These are phyloP conservation scores for Ophiostoma quercus DNA, from an alignment of 2,329 filamentous ascomycete genomes.

Conservation along the genomic window DNA sequence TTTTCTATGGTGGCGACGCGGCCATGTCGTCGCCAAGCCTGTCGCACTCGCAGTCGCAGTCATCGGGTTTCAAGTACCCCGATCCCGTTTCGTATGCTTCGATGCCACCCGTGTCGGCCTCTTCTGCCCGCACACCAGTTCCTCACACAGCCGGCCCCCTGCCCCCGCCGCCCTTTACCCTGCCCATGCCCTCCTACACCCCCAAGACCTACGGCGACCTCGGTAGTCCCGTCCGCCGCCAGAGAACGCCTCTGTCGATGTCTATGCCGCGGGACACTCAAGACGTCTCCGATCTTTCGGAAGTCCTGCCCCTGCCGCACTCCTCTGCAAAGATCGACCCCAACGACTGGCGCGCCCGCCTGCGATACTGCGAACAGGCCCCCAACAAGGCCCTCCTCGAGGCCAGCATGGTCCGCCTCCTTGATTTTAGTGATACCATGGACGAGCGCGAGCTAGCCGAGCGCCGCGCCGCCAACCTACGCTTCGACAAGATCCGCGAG, in stretches of 20 bases:
- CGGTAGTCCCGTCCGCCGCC: not conserved
- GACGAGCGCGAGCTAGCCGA: slow-evolving; percentile 21
- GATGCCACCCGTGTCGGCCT: slow-evolving; percentile 6
- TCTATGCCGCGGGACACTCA: not conserved
- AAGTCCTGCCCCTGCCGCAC: not conserved
- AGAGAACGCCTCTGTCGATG: not conserved
- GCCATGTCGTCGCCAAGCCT: not conserved
- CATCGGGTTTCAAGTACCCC: not conserved
- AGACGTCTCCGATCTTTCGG: not conserved
- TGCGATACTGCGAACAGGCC: slow-evolving; percentile 27
- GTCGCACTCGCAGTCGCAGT: not conserved
- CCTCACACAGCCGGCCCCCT: not conserved
- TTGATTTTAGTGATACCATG: slow-evolving; percentile 26
- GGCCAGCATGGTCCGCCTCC: slow-evolving; percentile 26
- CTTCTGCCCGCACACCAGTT: not conserved
- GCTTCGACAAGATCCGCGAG: slow-evolving; percentile 28
- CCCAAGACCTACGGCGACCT: not conserved
- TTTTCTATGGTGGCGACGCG: not conserved
- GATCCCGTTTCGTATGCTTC: not conserved
- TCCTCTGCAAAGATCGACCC: slow-evolving; percentile 7
- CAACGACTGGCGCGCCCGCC: slow-evolving; percentile 27
- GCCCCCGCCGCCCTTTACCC: not conserved
- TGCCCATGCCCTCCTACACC: slow-evolving; percentile 8
- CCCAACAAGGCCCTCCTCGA: slow-evolving; percentile 24
- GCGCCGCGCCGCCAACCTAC: slow-evolving; percentile 27